Conservation (phyloP, 495 filamentous ascomycete genomes). For the Xylaria intraflava region DNA sequence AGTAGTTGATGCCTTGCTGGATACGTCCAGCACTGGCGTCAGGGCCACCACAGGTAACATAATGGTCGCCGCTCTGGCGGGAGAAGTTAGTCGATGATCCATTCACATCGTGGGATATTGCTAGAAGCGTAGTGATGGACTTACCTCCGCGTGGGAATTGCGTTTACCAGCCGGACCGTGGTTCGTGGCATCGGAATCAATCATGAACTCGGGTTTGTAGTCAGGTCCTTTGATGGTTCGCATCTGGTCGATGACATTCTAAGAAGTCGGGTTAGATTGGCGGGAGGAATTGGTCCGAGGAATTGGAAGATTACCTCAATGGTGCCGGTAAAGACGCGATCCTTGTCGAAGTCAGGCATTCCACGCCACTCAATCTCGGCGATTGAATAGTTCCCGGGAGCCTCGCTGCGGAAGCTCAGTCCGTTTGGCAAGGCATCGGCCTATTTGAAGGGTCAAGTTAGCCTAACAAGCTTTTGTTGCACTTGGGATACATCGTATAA, state of each 20-base stretch:
- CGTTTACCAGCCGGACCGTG: too few species aligned
- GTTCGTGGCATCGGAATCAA: neutral
- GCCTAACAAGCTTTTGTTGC: neutral
- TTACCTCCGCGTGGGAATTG: neutral
- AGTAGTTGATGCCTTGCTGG: neutral
- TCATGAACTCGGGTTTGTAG: neutral
- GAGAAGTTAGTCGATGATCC: too few species aligned
- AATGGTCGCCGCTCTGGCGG: neutral
- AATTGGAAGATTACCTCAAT: neutral
- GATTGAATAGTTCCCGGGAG: neutral
- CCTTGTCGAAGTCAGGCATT: neutral
- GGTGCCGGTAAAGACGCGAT: neutral
- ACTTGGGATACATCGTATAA: neutral
- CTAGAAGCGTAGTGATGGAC: neutral
- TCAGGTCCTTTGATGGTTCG: neutral
- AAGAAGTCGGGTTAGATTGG: neutral
- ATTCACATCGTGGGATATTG: neutral
- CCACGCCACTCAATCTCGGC: constrained; percentile 1
- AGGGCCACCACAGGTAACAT: neutral
- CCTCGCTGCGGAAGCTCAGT: neutral
- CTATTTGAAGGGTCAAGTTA: neutral
- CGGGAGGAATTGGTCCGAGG: neutral
- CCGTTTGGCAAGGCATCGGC: neutral
- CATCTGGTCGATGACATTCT: constrained; percentile 3
- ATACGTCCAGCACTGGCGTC: neutral